Evolutionary conservation across 2,329 filamentous ascomycete genomes (phyloP), one percentile per base, ranked within the genome.

Genomic region (Penicillium sp.): DNA sequence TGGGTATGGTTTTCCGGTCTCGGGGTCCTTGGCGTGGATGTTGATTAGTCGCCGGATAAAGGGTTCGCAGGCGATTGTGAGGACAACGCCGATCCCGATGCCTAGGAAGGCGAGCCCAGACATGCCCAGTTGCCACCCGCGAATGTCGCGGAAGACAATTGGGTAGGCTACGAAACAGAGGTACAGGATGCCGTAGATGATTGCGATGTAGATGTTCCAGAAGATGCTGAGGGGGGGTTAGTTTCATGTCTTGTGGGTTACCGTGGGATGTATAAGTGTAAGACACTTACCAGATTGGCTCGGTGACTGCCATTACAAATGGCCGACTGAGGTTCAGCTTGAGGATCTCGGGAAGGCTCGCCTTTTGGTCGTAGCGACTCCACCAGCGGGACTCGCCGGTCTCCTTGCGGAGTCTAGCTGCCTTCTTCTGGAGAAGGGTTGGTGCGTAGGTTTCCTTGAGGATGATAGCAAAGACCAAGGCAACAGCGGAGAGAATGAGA

Each of bases 101-200:
- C 91, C 93, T 6, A 88, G 68, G 73, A 95, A 97, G 1, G 91
- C 84, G 2, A 97, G 83, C 0, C 93, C 92, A 0, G 87, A 86
- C 37, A 89, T 75, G 1, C 89, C 87, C 0, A 88, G 80, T 2
- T 81, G 81, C 93, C 92, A 97, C 59, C 90, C 90, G 19, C 93
- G 88, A 57, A 85, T 76, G 41, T 88, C 80, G 12, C 82, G 80
- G 75, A 94, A 96, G 57, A 96, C 89, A 58, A 95, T 89, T 0
- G 92, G 92, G 72, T 95, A 95, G 13, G 90, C 91, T 17, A 95
- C 88, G 77, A 96, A 96, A 75, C 91, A 95, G 33, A 96, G 85
- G 69, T 94, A 94, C 1, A 97, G 80, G 41, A 96, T 91, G 19
- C 87, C 90, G 72, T 96, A 96, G 37, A 96, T 85, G 40, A 96